Evolutionary conservation across 495 filamentous ascomycete genomes (phyloP).

Genomic region (Penicillium egyptiacum): DNA sequence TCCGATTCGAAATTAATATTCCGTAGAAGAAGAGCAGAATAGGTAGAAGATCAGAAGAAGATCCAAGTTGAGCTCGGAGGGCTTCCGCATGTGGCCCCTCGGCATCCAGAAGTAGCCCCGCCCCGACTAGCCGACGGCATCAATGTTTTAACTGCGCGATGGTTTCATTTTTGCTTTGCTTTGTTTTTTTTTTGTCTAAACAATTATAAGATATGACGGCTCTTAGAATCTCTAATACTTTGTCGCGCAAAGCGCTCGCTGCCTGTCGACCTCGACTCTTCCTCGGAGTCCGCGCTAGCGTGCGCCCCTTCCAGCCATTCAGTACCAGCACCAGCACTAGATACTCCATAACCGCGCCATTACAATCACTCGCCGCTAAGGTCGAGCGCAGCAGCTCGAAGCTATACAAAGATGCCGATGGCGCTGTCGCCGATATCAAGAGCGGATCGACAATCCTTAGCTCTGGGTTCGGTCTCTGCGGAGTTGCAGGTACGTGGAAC

Average conservation of each 20-base stretch:
- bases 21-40: background rate
- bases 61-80: background rate
- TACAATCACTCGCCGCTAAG: constrained; percentile 26
- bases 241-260: constrained; percentile 31
- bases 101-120: constrained; percentile 47
- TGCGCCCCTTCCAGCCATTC: constrained; percentile 16
- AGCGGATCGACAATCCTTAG: constrained; percentile 71
- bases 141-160: constrained; percentile 17
- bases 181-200: background rate
- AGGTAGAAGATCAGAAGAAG: background rate
- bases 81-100: constrained; percentile 18
- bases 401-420: constrained; percentile 69
- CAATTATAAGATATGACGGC: constrained; percentile 28
- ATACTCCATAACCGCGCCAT: constrained; percentile 29
- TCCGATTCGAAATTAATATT: background rate
- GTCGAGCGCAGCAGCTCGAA: constrained; percentile 54
- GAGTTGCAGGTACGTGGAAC: constrained; percentile 59
- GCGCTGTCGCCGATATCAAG: constrained; percentile 72
- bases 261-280: constrained; percentile 29
- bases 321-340: constrained; percentile 8
- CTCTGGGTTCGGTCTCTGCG: constrained; percentile 85
- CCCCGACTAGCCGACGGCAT: constrained; percentile 31
- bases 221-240: constrained; percentile 28
- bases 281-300: constrained; percentile 20
- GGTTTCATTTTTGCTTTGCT: constrained; percentile 10